Base-by-base conservation (phyloP, 768 basidiomycete species). In the Strobilomyces dryophilus region DNA sequence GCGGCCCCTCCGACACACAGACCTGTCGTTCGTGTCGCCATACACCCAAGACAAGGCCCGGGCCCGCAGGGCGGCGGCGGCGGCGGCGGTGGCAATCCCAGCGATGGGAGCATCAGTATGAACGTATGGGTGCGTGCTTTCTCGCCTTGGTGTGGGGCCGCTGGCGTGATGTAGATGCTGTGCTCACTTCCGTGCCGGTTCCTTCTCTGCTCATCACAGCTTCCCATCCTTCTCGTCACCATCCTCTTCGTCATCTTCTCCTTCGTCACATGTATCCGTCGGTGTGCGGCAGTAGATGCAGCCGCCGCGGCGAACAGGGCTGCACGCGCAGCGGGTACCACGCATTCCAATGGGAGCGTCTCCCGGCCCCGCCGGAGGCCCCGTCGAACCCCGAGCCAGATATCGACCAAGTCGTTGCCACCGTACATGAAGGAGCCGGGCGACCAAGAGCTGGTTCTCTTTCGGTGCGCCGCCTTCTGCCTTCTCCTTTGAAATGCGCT, bases 381-480 rank as follows among this genome's bases (percentile, higher is more conserved):
- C 8, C 69, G 76, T 32, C 77, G 87, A 35, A 90, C 87, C 5
- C 85, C 90, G 4, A 90, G 87, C 42, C 88, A 90, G 66, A 83
- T 91, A 47, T 89, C 87, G 6, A 89, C 87, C 8, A 81, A 78
- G 27, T 89, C 85, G 6, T 66, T 92, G 29, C 90, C 90, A 6
- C 80, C 77, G 27, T 92, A 92, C 60, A 87, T 81, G 73, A 90
- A 90, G 69, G 89, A 92, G 55, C 88, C 90, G 0, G 89, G 89
- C 15, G 90, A 90, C 45, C 76, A 84, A 36, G 90, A 92, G 65
- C 75, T 92, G 27, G 90, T 92, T 6, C 81, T 92, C 47, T 74
- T 69, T 41, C 66, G 77, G 79, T 80, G 54, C 57, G 74, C 18
- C 41, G 26, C 18, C 2, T n/a, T 17, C 49, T 9, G 12, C 21